Percentiles rank a stretch among this genome's conserved stretches.
Evolutionary conservation across 1,284 basidiomycete species (phyloP).

Genomic region (Cystobasidium sp.): DNA sequence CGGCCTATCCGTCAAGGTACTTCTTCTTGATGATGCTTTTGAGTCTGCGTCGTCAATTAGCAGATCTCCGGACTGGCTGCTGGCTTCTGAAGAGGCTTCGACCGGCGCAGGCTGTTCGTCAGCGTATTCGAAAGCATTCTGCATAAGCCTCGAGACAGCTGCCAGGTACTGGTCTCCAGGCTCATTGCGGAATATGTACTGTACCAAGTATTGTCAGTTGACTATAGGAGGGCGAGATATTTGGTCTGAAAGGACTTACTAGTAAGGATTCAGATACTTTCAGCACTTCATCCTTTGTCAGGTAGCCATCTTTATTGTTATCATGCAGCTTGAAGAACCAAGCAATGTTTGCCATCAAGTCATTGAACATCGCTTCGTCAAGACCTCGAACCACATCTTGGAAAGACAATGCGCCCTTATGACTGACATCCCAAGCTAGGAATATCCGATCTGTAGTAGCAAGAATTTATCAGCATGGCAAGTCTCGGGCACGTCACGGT

Average conservation of each 20-base stretch:
- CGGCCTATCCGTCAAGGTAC: conserved; percentile 36
- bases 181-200: conserved; percentile 98
- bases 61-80: not conserved
- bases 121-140: conserved; percentile 94
- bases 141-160: conserved; percentile 92
- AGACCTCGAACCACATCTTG: conserved; percentile 89
- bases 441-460: conserved; percentile 66
- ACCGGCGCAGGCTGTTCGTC: conserved; percentile 68
- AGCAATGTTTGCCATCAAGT: conserved; percentile 96
- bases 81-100: conserved; percentile 4
- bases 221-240: not conserved
- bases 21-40: conserved; percentile 19
- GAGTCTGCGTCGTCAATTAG: conserved; percentile 5
- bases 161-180: conserved; percentile 95
- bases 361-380: conserved; percentile 91
- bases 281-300: conserved; percentile 95
- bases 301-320: conserved; percentile 89
- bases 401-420: conserved; percentile 79
- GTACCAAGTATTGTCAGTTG: conserved; percentile 17
- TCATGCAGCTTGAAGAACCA: conserved; percentile 98
- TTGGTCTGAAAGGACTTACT: conserved; percentile 61
- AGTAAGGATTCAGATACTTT: conserved; percentile 87
- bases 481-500: conserved; percentile 32
- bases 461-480: conserved; percentile 16
- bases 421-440: conserved; percentile 84